Evolutionary conservation across 176 grass and related monocot species (phyloP).

Genomic region (Dactylis glomerata): DNA sequence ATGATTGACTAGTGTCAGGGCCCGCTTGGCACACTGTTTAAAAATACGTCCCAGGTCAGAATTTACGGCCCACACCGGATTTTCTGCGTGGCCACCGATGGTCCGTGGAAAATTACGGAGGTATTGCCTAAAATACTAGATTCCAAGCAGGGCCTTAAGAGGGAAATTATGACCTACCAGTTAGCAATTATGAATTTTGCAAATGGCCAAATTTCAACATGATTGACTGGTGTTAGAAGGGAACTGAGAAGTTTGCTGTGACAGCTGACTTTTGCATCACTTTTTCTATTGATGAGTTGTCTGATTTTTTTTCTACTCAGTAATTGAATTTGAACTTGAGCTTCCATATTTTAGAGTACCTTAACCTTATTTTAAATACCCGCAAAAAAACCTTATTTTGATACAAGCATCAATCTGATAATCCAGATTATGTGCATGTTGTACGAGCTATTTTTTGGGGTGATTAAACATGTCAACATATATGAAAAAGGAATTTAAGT

Average conservation of each 20-base stretch:
- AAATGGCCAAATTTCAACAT: constrained; percentile 1
- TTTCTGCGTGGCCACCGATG: no score
- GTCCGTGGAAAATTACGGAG: no score
- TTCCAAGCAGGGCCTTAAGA: no score
- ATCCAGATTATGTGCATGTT: background rate
- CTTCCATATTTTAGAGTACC: background rate
- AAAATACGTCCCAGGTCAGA: no score
- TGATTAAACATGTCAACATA: background rate
- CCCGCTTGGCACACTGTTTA: no score
- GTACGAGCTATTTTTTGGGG: background rate
- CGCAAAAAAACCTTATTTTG: background rate
- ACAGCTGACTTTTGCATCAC: background rate
- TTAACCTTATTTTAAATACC: background rate
- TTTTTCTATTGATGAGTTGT: background rate
- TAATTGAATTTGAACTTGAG: background rate
- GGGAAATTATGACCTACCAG: background rate
- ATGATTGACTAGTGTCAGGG: background rate
- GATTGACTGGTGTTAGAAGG: background rate
- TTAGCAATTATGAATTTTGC: background rate
- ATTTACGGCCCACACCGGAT: no score
- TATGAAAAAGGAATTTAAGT: background rate
- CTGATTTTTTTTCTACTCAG: background rate
- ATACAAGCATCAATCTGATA: background rate
- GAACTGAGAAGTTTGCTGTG: background rate
- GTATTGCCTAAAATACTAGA: no score